Conservation (phyloP, 208 protist species). For the Acanthamoeba castellanii region DNA sequence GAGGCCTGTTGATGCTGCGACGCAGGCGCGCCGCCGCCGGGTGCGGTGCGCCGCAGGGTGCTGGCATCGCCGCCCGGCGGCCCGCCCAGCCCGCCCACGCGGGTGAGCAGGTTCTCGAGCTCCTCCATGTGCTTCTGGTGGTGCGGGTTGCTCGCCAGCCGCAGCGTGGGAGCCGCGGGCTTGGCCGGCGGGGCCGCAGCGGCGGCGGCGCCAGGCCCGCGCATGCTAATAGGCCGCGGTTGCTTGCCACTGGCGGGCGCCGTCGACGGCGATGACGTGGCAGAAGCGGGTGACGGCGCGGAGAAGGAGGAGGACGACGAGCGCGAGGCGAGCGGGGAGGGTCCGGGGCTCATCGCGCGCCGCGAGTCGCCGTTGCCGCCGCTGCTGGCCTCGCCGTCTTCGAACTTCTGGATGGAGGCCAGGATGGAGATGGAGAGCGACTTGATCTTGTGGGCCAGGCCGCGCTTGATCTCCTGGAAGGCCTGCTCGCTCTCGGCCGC, state of each 20-base stretch:
- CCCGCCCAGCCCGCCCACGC: neutral
- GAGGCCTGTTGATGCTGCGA: too few species aligned
- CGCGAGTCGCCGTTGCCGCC: conserved; percentile 35
- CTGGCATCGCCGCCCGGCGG: neutral
- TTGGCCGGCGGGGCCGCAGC: neutral
- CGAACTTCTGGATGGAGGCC: conserved; percentile 22
- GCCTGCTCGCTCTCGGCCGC: neutral
- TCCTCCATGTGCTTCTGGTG: conserved; percentile 48
- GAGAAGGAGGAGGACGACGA: neutral
- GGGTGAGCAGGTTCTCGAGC: conserved; percentile 4
- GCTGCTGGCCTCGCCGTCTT: neutral
- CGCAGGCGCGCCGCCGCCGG: too few species aligned
- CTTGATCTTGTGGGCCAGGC: conserved; percentile 61
- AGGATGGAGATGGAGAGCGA: conserved; percentile 33
- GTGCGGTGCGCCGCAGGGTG: neutral
- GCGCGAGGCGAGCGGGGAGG: neutral
- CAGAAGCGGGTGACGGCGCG: neutral
- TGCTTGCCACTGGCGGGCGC: neutral
- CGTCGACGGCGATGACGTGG: neutral
- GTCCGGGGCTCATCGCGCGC: neutral
- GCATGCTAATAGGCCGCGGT: neutral
- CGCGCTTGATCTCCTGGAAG: conserved; percentile 54
- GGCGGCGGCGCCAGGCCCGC: neutral
- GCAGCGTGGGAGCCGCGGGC: neutral
- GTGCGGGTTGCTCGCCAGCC: neutral